Percentiles rank a stretch among this genome's conserved stretches.
Evolutionary conservation across 2,329 filamentous ascomycete species (phyloP).

Genomic region (Juglanconis sp.): DNA sequence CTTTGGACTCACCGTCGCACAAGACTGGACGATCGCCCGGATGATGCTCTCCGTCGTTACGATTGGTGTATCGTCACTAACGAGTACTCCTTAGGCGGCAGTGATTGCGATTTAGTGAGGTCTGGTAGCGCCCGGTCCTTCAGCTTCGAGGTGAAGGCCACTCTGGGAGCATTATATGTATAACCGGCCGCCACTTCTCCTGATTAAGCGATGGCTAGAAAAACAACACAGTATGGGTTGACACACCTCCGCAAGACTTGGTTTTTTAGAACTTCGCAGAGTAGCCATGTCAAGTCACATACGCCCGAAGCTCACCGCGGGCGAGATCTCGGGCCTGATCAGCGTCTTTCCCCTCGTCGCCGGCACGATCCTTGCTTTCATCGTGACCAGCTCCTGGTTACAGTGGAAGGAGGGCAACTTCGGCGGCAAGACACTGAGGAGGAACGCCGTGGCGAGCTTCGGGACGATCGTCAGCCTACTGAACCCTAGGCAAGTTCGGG

Average conservation of each 20-base stretch:
- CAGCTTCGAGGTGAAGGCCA: too few relatives aligned
- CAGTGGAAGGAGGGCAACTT: constrained; percentile 33
- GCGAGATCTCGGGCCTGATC: constrained; percentile 10
- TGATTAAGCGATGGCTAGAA: too few relatives aligned
- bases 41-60: background rate
- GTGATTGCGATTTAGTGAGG: background rate
- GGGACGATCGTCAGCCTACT: constrained; percentile 10
- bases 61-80: constrained; percentile 9
- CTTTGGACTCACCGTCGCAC: background rate
- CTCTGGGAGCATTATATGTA: background rate
- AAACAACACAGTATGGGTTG: too few relatives aligned
- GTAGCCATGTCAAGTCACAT: constrained; percentile 14
- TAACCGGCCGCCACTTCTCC: background rate
- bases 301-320: constrained; percentile 6
- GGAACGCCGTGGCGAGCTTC: constrained; percentile 12
- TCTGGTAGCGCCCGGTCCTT: background rate
- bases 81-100: background rate
- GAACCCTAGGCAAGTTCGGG: constrained; percentile 11
- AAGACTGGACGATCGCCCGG: background rate
- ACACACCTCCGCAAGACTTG: too few relatives aligned
- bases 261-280: background rate
- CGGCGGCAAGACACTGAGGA: constrained; percentile 14
- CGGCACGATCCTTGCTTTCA: constrained; percentile 8
- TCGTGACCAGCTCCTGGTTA: constrained; percentile 9
- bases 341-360: constrained; percentile 5